Evolutionary conservation across 805 yeast genomes (phyloP).

Genomic region (Lipomyces kockii): DNA sequence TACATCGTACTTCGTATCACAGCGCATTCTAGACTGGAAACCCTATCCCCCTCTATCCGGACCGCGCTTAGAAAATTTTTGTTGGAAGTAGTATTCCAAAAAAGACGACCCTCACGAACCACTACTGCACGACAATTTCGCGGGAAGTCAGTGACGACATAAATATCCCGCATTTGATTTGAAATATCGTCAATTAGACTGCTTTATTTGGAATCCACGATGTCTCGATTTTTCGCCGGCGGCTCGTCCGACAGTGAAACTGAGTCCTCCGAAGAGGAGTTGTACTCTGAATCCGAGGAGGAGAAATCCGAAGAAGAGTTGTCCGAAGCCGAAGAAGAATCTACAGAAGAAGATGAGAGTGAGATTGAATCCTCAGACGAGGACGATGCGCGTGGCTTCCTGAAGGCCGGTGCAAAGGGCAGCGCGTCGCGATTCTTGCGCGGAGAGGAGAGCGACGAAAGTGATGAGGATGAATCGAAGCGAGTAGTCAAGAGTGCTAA

Average conservation of each 20-base stretch:
- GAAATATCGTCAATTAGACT: background rate
- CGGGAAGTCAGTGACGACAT: background rate
- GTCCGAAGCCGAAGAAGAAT: constrained; percentile 50
- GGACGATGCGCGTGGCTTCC: constrained; percentile 42
- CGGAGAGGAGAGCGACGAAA: constrained; percentile 48
- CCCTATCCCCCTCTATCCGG: background rate
- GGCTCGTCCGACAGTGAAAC: constrained; percentile 58
- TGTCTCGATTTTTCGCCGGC: constrained; percentile 91
- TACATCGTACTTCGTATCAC: too few relatives aligned
- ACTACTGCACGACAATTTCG: background rate
- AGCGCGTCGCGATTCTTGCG: constrained; percentile 48
- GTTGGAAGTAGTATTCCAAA: background rate
- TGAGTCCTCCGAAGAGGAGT: constrained; percentile 67
- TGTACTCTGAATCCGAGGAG: constrained; percentile 48
- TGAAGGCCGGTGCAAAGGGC: constrained; percentile 45
- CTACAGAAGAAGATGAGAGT: constrained; percentile 47
- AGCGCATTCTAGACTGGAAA: background rate
- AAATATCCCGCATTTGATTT: background rate
- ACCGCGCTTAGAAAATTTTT: constrained; percentile 1
- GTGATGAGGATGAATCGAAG: constrained; percentile 65
- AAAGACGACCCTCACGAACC: background rate
- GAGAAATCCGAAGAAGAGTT: constrained; percentile 45
- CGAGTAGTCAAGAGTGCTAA: constrained; percentile 91
- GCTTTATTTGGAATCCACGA: constrained; percentile 40
- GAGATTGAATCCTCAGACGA: constrained; percentile 45